Base-by-base conservation (phyloP, 352 stramenopile species). In the Phytophthora quininea region DNA sequence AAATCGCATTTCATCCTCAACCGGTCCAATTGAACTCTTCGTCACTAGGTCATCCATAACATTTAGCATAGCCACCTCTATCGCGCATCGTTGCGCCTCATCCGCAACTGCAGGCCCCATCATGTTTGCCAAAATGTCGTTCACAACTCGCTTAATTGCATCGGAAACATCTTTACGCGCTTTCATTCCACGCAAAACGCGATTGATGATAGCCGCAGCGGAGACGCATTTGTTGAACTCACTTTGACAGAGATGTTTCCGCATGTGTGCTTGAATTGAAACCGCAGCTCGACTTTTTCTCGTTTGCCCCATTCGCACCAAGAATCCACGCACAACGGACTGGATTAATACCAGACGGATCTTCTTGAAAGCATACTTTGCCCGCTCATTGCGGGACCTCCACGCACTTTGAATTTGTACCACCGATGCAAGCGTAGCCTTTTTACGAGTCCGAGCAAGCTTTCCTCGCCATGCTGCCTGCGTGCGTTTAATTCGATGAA, bases 331-430 rank as follows among this genome's bases (percentile, higher is more conserved):
- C 51, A 69, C 59, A 43, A 76, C 52, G 0, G 74, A 65, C 43
- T 81, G 73, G 3, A 81, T 49, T n/a, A 81, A 49, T 12, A 78
- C 50, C 30, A 78, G 46, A 2, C 71, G 68, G 2, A 70, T 56
- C 29, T 74, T 76, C 40, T 71, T 72, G 58, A 63, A 62, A 14
- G 67, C 73, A 33, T 70, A 76, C 48, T 73, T 73, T 27, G 54
- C 62, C 7, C 60, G 60, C 47, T 75, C 67, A 38, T 70, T 69
- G 32, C 68, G 71, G 40, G 45, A 68, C 3, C 68, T 56, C 74
- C 74, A 79, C 5, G 61, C 59, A 29, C 24, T 64, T 60, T 81
- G 73, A 31, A 81, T 77, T 24, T 74, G 56, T 15, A 74, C 62
- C 7, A 72, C 62, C 7, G 70, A 75, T 2, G 56, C 58, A 5